Evolutionary conservation across 306 rosid genomes (phyloP).

Genomic region (Rosa persica): DNA sequence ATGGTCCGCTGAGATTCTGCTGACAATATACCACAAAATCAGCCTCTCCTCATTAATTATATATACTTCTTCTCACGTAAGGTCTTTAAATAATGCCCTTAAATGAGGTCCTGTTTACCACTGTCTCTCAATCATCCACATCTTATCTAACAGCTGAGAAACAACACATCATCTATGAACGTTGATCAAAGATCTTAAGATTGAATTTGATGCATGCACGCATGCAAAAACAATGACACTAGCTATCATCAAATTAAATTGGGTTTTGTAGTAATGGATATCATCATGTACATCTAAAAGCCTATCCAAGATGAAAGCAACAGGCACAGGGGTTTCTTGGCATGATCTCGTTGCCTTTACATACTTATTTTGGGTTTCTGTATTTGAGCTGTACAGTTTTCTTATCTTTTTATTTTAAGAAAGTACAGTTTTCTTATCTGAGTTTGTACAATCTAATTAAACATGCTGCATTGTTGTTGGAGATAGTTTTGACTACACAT

Average conservation of each 20-base stretch:
- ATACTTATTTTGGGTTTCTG: too few relatives aligned
- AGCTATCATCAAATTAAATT: background rate
- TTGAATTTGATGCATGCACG: background rate
- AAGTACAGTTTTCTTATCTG: too few relatives aligned
- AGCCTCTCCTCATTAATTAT: background rate
- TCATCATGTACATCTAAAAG: background rate
- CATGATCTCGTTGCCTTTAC: too few relatives aligned
- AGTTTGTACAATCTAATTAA: background rate
- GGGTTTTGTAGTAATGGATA: too few relatives aligned
- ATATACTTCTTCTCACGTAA: background rate
- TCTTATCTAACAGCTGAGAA: background rate
- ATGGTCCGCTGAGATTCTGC: slow-evolving; percentile 65
- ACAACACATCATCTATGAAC: background rate
- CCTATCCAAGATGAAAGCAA: too few relatives aligned
- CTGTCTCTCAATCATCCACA: background rate
- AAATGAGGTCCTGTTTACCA: background rate
- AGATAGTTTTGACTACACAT: background rate
- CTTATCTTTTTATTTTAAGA: too few relatives aligned
- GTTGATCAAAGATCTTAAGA: background rate
- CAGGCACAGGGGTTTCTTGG: too few relatives aligned
- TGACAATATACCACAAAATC: slow-evolving; percentile 10
- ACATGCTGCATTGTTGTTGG: background rate
- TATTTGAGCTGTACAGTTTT: too few relatives aligned
- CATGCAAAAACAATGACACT: background rate
- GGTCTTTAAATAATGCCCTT: background rate